phyloP scores from a whole-genome alignment of 305 asterid species.

The Fraxinus nigra region DNA sequence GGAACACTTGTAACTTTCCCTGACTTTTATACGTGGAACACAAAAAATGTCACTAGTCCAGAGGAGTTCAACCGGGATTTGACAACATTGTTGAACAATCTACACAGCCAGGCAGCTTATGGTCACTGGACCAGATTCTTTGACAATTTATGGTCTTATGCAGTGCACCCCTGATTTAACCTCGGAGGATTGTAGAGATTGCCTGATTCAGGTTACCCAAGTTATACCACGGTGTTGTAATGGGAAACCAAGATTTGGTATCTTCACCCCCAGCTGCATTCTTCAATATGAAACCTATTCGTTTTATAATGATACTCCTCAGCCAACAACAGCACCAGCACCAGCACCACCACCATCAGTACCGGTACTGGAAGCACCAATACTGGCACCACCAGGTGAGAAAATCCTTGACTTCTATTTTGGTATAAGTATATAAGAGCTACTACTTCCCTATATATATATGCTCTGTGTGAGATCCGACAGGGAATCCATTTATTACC shows the following conservation, averaged over 20 bases:
- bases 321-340: not conserved
- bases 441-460: not conserved
- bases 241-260: conserved; percentile 8
- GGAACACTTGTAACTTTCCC: not conserved
- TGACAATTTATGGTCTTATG: conserved; percentile 18
- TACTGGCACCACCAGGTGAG: conserved; percentile 9
- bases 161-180: conserved; percentile 47
- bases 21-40: not conserved
- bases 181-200: not conserved
- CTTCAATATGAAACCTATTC: conserved; percentile 15
- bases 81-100: not conserved
- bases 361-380: not conserved
- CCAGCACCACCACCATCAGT: not conserved
- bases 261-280: conserved; percentile 29
- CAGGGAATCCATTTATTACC: not conserved
- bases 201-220: not conserved
- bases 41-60: not conserved
- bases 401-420: not conserved
- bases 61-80: conserved; percentile 4
- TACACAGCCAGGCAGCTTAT: not conserved
- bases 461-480: no score
- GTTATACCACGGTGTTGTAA: not conserved
- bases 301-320: not conserved
- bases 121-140: not conserved
- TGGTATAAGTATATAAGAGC: not conserved